A percentile compares a stretch with the other conserved stretches of the same genome.
Evolutionary conservation across 208 protist species (phyloP).

Genomic region (Leishmania aethiopica): DNA sequence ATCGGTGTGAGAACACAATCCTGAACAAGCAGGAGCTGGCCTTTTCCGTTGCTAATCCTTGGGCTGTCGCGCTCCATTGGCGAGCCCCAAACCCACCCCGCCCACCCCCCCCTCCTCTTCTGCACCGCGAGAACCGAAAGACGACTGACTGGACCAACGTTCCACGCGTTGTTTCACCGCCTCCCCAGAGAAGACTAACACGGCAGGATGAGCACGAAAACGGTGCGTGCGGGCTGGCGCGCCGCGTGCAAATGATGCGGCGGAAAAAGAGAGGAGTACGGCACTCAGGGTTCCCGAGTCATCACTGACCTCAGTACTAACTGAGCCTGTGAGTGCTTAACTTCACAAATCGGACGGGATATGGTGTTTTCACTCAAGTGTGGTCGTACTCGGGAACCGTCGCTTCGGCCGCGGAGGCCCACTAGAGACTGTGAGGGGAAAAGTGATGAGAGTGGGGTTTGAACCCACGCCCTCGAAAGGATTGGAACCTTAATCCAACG

Average conservation of each 20-base stretch:
- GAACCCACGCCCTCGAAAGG: conserved; percentile 73
- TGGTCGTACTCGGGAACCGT: conserved; percentile 22
- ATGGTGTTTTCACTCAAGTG: conserved; percentile 11
- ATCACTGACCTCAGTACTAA: conserved; percentile 9
- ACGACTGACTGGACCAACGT: not conserved
- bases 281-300: conserved; percentile 7
- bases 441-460: conserved; percentile 74
- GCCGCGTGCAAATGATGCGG: no score
- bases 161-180: not conserved
- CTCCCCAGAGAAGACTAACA: not conserved
- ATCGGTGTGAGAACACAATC: not conserved
- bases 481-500: conserved; percentile 75
- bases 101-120: not conserved
- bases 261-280: not conserved
- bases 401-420: not conserved
- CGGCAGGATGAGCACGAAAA: not conserved
- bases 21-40: no score
- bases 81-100: no score
- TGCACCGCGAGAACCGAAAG: no score
- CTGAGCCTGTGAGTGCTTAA: conserved; percentile 3
- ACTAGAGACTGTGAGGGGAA: not conserved
- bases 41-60: not conserved
- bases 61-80: no score
- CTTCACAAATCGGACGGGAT: conserved; percentile 9
- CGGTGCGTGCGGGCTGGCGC: not conserved